Evolutionary conservation across 108 stramenopile species (phyloP), one percentile per base, ranked within the genome.

Genomic region (Mayamaea pseudoterrestris): DNA sequence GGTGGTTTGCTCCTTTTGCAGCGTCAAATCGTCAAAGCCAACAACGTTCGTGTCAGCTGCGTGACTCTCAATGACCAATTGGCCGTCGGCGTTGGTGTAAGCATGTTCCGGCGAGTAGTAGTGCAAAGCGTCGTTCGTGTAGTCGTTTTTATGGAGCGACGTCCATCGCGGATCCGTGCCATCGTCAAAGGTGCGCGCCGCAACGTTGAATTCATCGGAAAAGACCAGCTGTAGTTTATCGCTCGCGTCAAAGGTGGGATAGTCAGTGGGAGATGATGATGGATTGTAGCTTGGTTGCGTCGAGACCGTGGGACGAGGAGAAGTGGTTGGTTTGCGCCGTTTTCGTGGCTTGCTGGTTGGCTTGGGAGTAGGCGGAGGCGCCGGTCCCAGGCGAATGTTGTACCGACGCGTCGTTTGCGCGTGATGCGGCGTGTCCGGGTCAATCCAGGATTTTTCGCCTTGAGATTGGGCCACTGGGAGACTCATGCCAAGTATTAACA

Each of bases 141-240:
- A 95, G 66, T 98, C 97, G 50, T 95, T 96, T 57, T 96, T 95
- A 44, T 96, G 65, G n/a, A 96, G 55, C 12, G 95, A 90, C 14
- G 94, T 96, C 97, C 97, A 98, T 28, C 73, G 62, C 1, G 97
- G 95, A 66, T 98, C 97, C 7, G 45, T 30, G 25, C 97, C 97
- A 58, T 98, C 97, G 35, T 54, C 31, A 59, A 98, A 95, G 18
- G 55, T 65, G 5, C 97, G 73, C 17, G 63, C 73, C 1, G 68
- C 66, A 11, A 63, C 61, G 44, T 96, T 79, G 74, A 98, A 98
- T 50, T 96, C 95, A 55, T 96, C 95, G 6, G 76, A 76, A 57
- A 98, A 92, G 4, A 95, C 90, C 0, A 96, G 67, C 18, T 85
- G 29, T 55, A 71, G 78, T 0, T 52, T 64, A 22, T 26, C 44